These are phyloP conservation scores for Penicillium goetzii DNA, from an alignment of 495 filamentous ascomycete genomes.

Conservation along the genomic window DNA sequence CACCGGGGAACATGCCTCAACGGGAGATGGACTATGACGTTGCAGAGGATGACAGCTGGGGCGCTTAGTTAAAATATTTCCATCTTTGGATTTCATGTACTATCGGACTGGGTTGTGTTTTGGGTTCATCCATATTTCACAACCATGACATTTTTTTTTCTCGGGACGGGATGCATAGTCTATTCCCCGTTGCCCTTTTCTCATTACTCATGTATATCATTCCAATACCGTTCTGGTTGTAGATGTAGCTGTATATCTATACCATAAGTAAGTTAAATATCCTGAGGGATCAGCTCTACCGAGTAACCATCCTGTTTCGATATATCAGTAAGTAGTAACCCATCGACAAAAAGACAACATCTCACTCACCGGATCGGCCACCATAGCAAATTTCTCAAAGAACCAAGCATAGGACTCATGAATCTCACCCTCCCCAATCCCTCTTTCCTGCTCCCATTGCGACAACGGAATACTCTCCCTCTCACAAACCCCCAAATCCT, in stretches of 20 bases:
- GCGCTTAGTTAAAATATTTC: constrained; percentile 20
- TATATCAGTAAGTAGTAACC: not conserved
- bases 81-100: constrained; percentile 16
- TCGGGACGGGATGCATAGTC: not conserved
- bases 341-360: not conserved
- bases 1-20: constrained; percentile 15
- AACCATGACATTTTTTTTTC: constrained; percentile 9
- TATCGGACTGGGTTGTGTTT: constrained; percentile 8
- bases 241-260: not conserved
- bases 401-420: constrained; percentile 41
- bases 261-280: constrained; percentile 12
- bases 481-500: constrained; percentile 39
- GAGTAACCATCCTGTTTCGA: constrained; percentile 32
- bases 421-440: constrained; percentile 39
- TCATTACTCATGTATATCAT: not conserved
- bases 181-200: constrained; percentile 3
- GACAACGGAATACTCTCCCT: constrained; percentile 40
- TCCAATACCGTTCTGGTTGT: not conserved
- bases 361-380: constrained; percentile 45
- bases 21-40: constrained; percentile 56
- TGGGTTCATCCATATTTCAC: constrained; percentile 15
- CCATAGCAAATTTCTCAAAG: constrained; percentile 46
- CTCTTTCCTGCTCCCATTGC: constrained; percentile 41
- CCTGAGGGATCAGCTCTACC: constrained; percentile 34
- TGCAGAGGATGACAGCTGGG: constrained; percentile 57